Evolutionary conservation across 257 asterid genomes (phyloP), one percentile per base, ranked within the genome.

Genomic region (Catharanthus roseus): DNA sequence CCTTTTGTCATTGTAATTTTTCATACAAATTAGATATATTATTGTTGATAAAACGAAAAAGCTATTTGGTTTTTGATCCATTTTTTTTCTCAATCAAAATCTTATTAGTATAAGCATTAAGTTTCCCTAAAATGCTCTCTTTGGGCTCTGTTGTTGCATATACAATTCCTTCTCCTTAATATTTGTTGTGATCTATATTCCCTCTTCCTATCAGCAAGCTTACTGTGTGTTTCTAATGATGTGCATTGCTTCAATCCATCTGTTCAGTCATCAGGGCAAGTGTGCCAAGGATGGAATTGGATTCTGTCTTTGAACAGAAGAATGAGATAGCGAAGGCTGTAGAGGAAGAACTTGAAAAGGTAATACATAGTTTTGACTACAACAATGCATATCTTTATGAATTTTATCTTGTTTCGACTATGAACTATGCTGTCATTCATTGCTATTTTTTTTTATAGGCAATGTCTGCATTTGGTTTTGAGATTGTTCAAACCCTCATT

Each of bases 311-410:
- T 70, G 85, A 72, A 45, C 81, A 78, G 77, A 82, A 82, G 74
- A 78, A 78, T 60, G 85, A 82, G 36, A 75, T 82, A 49, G 85
- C 85, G 39, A 75, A 72, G 57, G 79, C 83, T 6, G 83, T 82
- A 41, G 85, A 82, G 78, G 70, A 75, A 18, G 85, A 82, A 67
- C 83, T 82, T 69, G 78, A 78, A 71, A 82, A 82, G 81, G 83
- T 75, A 58, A 44, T 3, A 21, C 58, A 6, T n/a, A 3, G 11
- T 57, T 73, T 49, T 36, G 29, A 21, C 28, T 36, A n/a, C 21
- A 28, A 16, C n/a, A 29, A 41, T 50, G 16, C 19, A 49, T 49
- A 31, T 31, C 28, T 51, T 51, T 63, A 38, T 39, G 51, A 26
- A 39, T 57, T 29, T 53, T 28, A 31, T 70, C 53, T 39, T 10